phyloP scores from a whole-genome alignment of 1,284 basidiomycete genomes.

The Apiotrichum mycotoxinovorans region DNA sequence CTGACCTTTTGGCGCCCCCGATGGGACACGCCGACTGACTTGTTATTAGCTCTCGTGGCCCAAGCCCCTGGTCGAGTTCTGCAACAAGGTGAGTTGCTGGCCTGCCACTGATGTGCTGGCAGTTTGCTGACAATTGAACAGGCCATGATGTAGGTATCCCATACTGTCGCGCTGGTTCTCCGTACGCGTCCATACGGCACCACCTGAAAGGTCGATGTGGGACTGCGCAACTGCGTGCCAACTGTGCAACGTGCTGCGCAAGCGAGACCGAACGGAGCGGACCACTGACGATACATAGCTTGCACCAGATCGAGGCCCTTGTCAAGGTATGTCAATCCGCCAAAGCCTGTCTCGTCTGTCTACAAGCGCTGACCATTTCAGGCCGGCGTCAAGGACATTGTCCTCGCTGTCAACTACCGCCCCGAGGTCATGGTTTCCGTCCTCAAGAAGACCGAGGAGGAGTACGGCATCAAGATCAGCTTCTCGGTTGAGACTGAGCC shows the following conservation, averaged over 20 bases:
- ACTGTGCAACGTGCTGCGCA: not conserved
- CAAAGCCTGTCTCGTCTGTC: not conserved
- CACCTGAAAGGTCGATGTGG: not conserved
- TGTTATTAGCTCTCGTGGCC: conserved; percentile 47
- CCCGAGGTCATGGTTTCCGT: conserved; percentile 57
- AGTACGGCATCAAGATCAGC: conserved; percentile 56
- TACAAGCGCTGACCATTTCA: conserved; percentile 20
- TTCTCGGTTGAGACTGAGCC: conserved; percentile 57
- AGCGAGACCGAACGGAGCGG: not conserved
- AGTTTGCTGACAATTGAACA: conserved; percentile 17
- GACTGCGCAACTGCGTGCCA: not conserved
- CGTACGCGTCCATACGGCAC: not conserved
- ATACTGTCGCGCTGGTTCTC: not conserved
- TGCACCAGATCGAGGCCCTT: conserved; percentile 56
- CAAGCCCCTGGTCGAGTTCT: conserved; percentile 56
- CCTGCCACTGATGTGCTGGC: conserved; percentile 47
- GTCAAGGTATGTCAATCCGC: conserved; percentile 49
- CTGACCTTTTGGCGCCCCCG: too few relatives aligned
- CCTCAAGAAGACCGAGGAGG: conserved; percentile 55
- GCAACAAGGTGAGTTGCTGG: conserved; percentile 49
- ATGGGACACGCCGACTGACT: not conserved
- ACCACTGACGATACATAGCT: conserved; percentile 28
- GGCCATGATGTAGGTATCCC: conserved; percentile 49
- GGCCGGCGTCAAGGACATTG: conserved; percentile 57
- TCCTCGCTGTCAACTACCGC: conserved; percentile 57